Percentiles rank a stretch among this genome's conserved stretches.
Evolutionary conservation across 1,284 basidiomycete species (phyloP).

Genomic region (Irpex sp.): DNA sequence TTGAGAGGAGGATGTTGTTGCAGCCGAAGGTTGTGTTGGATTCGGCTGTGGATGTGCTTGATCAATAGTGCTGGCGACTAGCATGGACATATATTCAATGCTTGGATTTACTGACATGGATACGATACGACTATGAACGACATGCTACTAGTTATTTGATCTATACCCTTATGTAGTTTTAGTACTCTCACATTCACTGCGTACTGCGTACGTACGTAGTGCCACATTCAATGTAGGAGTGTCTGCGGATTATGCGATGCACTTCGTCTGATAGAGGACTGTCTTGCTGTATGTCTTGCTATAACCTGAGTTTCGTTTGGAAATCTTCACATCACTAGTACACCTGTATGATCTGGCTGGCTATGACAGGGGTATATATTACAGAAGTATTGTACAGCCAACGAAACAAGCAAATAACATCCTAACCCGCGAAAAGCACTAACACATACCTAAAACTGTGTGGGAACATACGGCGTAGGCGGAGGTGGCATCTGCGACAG

Average conservation of each 20-base stretch:
- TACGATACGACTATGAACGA: neutral
- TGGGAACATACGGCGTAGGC: neutral
- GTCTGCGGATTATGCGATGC: neutral
- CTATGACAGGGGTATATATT: neutral
- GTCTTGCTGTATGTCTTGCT: too few species aligned
- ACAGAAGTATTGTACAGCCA: neutral
- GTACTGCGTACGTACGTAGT: neutral
- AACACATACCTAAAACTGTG: neutral
- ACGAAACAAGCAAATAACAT: neutral
- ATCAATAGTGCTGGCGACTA: neutral
- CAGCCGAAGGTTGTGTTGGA: conserved; percentile 70
- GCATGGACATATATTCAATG: neutral
- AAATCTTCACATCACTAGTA: too few species aligned
- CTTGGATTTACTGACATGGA: neutral
- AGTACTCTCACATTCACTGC: neutral
- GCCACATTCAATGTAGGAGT: neutral
- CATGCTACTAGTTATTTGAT: neutral
- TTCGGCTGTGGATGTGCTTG: conserved; percentile 49
- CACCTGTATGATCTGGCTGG: too few species aligned
- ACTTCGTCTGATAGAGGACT: too few species aligned
- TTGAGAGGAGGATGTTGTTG: conserved; percentile 56
- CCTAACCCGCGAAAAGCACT: neutral
- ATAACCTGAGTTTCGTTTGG: too few species aligned
- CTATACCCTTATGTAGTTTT: neutral
- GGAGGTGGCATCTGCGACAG: neutral